A percentile compares a stretch with the other conserved stretches of the same genome.
phyloP scores from a whole-genome alignment of 1,139 yeast genomes.

The Schwanniomyces etchellsii region DNA sequence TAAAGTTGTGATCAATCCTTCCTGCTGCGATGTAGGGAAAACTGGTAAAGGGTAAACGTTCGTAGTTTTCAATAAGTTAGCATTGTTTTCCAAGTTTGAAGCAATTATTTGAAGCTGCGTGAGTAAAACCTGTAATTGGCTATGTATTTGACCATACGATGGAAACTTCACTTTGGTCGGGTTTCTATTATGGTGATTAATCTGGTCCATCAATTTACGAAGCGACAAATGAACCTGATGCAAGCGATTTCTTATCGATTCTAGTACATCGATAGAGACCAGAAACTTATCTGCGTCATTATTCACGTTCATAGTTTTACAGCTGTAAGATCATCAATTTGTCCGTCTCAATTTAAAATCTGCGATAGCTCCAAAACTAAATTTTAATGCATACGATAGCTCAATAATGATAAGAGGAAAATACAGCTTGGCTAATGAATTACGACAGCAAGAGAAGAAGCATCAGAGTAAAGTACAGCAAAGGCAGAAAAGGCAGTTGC shows the following conservation, averaged over 20 bases:
- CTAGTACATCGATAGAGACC: constrained; percentile 25
- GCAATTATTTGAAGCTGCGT: constrained; percentile 79
- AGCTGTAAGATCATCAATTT: no score
- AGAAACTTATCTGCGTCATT: background rate
- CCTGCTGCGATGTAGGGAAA: constrained; percentile 82
- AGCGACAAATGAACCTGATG: constrained; percentile 42
- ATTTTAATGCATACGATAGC: no score
- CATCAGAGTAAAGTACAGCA: constrained; percentile 33
- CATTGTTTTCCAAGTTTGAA: constrained; percentile 56
- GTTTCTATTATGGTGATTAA: constrained; percentile 34
- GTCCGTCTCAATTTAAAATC: no score
- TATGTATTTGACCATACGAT: constrained; percentile 48
- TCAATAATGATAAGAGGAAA: constrained; percentile 40
- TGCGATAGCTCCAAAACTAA: no score
- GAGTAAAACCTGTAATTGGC: constrained; percentile 75
- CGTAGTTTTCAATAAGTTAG: constrained; percentile 54
- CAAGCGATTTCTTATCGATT: constrained; percentile 36
- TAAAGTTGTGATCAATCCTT: constrained; percentile 74
- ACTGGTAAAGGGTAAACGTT: constrained; percentile 78
- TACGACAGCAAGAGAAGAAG: constrained; percentile 32
- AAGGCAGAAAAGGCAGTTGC: constrained; percentile 31
- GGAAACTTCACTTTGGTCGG: constrained; percentile 35
- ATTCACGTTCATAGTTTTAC: background rate
- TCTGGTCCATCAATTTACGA: constrained; percentile 38
- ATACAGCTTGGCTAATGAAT: constrained; percentile 39